These are phyloP conservation scores for Scalesia atractyloides DNA, from an alignment of 129 eudicot species.

Conservation along the genomic window DNA sequence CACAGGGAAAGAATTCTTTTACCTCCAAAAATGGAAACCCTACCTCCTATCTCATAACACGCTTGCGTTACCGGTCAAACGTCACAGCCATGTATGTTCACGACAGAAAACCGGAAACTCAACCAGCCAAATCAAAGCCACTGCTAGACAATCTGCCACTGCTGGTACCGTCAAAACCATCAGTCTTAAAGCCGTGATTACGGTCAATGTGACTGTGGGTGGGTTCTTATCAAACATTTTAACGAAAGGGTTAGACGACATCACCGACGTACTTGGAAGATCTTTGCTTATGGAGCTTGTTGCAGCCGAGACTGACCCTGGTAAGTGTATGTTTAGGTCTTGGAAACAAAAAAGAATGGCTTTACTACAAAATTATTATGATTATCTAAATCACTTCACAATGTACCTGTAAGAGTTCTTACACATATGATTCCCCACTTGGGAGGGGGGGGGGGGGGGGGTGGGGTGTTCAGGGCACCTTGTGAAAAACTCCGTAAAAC, in stretches of 20 bases:
- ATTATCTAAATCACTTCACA: no score
- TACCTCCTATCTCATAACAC: conserved; percentile 22
- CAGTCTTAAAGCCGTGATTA: conserved; percentile 43
- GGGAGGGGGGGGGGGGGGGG: no score
- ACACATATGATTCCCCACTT: no score
- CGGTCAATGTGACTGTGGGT: conserved; percentile 52
- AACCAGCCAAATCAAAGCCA: conserved; percentile 17
- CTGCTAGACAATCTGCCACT: neutral
- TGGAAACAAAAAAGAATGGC: no score
- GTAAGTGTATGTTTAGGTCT: no score
- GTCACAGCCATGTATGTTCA: neutral
- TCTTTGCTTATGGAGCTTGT: conserved; percentile 64
- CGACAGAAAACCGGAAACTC: neutral
- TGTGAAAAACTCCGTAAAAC: no score
- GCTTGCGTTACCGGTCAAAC: conserved; percentile 22
- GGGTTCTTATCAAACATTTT: conserved; percentile 40
- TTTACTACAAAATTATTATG: no score
- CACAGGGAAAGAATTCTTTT: conserved; percentile 4
- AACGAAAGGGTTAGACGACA: conserved; percentile 40
- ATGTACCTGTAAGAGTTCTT: no score
- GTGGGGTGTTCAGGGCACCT: no score
- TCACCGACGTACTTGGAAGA: conserved; percentile 59
- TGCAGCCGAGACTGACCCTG: conserved; percentile 56
- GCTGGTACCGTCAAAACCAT: conserved; percentile 5
- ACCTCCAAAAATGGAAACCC: conserved; percentile 8